These are phyloP conservation scores for Colletotrichum navitas DNA, from an alignment of 2,329 filamentous ascomycete genomes.

Conservation along the genomic window DNA sequence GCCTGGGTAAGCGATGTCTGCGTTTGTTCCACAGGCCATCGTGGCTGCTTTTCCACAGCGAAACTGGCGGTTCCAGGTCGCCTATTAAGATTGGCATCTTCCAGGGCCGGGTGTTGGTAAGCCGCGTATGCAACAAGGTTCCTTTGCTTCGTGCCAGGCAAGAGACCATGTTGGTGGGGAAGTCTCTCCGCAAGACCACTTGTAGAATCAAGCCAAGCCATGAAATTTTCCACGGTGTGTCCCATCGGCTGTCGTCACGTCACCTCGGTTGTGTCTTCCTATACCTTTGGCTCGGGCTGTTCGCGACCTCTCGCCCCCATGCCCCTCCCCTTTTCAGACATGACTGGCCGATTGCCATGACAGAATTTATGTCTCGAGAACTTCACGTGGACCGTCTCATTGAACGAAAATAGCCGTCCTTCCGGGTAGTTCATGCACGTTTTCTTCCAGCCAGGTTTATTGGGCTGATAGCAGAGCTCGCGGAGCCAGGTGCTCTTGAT, in stretches of 20 bases:
- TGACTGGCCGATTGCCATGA: background rate
- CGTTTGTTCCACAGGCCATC: slow-evolving; percentile 14
- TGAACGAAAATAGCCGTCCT: background rate
- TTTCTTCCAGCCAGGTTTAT: background rate
- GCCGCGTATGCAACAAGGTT: slow-evolving; percentile 11
- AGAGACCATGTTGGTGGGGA: slow-evolving; percentile 16
- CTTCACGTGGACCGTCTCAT: background rate
- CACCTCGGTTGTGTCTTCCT: slow-evolving; percentile 6
- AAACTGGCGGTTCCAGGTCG: slow-evolving; percentile 23
- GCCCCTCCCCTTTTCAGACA: background rate
- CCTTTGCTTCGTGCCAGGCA: slow-evolving; percentile 23
- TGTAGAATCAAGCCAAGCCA: slow-evolving; percentile 17
- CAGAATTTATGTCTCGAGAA: background rate
- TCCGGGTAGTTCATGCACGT: background rate
- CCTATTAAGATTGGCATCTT: slow-evolving; percentile 28
- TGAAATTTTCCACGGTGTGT: slow-evolving; percentile 2
- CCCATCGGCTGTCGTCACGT: slow-evolving; percentile 1
- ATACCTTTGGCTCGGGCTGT: background rate
- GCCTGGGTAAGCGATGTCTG: background rate
- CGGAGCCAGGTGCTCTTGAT: background rate
- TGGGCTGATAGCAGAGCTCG: background rate
- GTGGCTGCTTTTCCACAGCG: slow-evolving; percentile 8
- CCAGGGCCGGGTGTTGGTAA: slow-evolving; percentile 18
- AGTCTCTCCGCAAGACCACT: slow-evolving; percentile 20
- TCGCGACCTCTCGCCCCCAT: background rate